Conservation (phyloP, 129 eudicot genomes). For the Heracleum sosnowskyi region DNA sequence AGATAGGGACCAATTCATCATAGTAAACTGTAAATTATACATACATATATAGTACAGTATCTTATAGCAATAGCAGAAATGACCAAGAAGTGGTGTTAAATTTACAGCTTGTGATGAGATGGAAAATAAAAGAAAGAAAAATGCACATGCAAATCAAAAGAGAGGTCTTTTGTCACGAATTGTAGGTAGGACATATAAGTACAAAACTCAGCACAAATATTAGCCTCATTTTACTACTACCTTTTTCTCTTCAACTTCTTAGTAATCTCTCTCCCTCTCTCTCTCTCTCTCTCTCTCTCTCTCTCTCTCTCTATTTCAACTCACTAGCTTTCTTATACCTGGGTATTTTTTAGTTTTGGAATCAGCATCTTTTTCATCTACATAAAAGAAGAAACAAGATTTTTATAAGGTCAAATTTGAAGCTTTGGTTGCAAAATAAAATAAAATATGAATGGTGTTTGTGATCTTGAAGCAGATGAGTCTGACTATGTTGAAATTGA, state of each 20-base stretch:
- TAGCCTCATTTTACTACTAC: slow-evolving; percentile 20
- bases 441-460: slow-evolving; percentile 42
- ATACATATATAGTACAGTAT: neutral
- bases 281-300: neutral
- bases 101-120: slow-evolving; percentile 36
- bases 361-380: neutral
- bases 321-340: neutral
- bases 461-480: slow-evolving; percentile 39
- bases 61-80: neutral
- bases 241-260: slow-evolving; percentile 23
- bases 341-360: neutral
- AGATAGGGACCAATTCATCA: neutral
- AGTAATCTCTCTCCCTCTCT: neutral
- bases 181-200: slow-evolving; percentile 14
- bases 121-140: slow-evolving; percentile 9
- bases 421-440: neutral
- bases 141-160: slow-evolving; percentile 11
- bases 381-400: neutral
- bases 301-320: neutral
- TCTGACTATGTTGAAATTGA: slow-evolving; percentile 82
- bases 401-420: neutral
- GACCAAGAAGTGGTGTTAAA: neutral
- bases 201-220: slow-evolving; percentile 11
- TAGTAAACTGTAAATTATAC: neutral
- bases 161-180: slow-evolving; percentile 24